Conservation (phyloP, 176 grass and related monocot genomes). For the Oryza nivara region DNA sequence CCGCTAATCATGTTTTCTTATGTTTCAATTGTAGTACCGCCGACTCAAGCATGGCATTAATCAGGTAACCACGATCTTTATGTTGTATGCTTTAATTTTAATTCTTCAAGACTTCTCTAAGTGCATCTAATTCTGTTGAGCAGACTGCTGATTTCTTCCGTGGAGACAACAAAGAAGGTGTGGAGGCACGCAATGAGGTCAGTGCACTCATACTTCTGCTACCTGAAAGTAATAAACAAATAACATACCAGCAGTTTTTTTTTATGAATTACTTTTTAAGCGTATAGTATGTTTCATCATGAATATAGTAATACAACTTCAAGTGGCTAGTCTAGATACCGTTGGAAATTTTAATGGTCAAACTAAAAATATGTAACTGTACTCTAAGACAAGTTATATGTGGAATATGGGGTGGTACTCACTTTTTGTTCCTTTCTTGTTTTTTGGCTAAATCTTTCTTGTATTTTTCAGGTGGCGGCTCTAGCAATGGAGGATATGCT, state of each 20-base stretch:
- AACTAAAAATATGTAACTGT: background rate
- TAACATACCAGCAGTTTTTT: background rate
- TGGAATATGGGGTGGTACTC: background rate
- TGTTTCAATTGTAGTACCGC: slow-evolving; percentile 72
- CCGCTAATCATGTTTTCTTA: slow-evolving; percentile 40
- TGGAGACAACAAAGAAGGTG: slow-evolving; percentile 91
- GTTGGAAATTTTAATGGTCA: slow-evolving; percentile 20
- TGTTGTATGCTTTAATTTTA: slow-evolving; percentile 10
- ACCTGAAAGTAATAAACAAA: background rate
- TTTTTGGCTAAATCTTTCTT: slow-evolving; percentile 34
- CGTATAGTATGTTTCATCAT: slow-evolving; percentile 14
- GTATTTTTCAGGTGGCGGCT: slow-evolving; percentile 70
- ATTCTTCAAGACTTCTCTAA: slow-evolving; percentile 40
- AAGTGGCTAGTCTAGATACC: background rate
- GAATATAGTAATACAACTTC: slow-evolving; percentile 18
- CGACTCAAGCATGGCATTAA: slow-evolving; percentile 93
- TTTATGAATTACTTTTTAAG: slow-evolving; percentile 16
- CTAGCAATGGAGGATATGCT: slow-evolving; percentile 99
- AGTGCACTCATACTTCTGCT: slow-evolving; percentile 35
- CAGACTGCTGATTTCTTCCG: slow-evolving; percentile 97
- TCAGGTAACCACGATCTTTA: slow-evolving; percentile 61
- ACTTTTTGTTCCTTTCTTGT: background rate
- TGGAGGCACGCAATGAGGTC: slow-evolving; percentile 98
- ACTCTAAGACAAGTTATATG: background rate
- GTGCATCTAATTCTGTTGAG: slow-evolving; percentile 48